These are phyloP conservation scores for Umbilicaria muhlenbergii DNA, from an alignment of 495 filamentous ascomycete genomes.

Conservation along the genomic window DNA sequence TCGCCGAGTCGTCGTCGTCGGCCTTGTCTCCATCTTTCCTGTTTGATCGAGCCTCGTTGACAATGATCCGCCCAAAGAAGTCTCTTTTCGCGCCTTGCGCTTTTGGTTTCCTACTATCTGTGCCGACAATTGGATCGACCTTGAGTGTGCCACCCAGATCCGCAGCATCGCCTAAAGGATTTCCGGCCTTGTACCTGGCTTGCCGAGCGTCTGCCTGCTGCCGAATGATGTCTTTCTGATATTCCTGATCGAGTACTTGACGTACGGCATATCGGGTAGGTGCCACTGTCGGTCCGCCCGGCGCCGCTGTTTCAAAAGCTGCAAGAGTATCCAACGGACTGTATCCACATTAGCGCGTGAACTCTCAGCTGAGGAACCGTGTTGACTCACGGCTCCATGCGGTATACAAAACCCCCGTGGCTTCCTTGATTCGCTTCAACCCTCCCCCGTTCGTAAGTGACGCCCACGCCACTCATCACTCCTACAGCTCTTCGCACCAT, in stretches of 20 bases:
- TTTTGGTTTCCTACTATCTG: constrained; percentile 15
- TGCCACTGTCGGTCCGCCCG: constrained; percentile 23
- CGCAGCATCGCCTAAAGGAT: constrained; percentile 12
- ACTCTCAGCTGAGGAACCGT: background rate
- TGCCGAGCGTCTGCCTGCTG: constrained; percentile 43
- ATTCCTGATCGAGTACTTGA: constrained; percentile 83
- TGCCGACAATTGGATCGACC: constrained; percentile 16
- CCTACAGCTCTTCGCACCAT: constrained; percentile 66
- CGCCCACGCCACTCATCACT: constrained; percentile 62
- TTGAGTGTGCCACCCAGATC: background rate
- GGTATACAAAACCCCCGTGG: constrained; percentile 59
- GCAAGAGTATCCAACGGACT: constrained; percentile 58
- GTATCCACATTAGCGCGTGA: constrained; percentile 8
- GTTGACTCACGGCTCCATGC: constrained; percentile 78
- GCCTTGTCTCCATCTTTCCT: constrained; percentile 22
- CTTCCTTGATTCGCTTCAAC: constrained; percentile 45
- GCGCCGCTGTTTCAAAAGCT: constrained; percentile 36
- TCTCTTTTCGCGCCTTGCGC: constrained; percentile 50
- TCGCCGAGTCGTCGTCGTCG: constrained; percentile 16
- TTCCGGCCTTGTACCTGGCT: constrained; percentile 32
- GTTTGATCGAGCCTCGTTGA: constrained; percentile 29
- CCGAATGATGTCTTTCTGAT: constrained; percentile 47
- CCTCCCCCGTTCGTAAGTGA: constrained; percentile 67
- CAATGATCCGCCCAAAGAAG: constrained; percentile 65
- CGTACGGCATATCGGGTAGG: constrained; percentile 76